Evolutionary conservation across 2,329 filamentous ascomycete species (phyloP).

Genomic region (Fusarium mangiferae): DNA sequence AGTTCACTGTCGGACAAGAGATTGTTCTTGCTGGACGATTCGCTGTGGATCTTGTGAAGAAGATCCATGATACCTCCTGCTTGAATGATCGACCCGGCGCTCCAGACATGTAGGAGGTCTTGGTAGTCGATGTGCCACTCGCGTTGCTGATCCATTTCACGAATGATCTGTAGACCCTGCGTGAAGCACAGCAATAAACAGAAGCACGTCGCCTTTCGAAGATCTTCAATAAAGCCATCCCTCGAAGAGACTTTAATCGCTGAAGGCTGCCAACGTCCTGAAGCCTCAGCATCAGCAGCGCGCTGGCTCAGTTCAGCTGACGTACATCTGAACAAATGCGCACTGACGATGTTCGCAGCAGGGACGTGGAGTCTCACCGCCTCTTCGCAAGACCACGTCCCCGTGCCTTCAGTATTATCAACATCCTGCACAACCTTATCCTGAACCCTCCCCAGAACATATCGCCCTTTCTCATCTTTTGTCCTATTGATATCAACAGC

Average conservation of each 20-base stretch:
- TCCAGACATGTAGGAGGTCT: neutral
- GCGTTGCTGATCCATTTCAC: neutral
- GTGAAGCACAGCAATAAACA: neutral
- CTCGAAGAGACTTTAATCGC: neutral
- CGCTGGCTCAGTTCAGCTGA: neutral
- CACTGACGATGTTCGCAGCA: constrained; percentile 1
- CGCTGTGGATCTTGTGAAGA: neutral
- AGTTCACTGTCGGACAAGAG: neutral
- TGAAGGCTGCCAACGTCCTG: neutral
- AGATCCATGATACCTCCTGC: neutral
- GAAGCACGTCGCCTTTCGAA: neutral
- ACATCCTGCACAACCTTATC: neutral
- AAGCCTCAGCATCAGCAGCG: neutral
- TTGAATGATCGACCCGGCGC: neutral
- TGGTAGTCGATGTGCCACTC: neutral
- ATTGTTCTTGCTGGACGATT: neutral
- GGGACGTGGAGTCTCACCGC: neutral
- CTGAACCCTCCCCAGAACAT: neutral
- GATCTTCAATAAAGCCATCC: neutral
- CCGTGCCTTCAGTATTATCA: constrained; percentile 1
- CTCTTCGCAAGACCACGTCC: constrained; percentile 6
- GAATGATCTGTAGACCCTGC: neutral
- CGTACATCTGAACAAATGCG: neutral
- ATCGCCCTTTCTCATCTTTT: fast-evolving
- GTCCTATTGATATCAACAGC: neutral